Evolutionary conservation across 805 yeast genomes (phyloP).

Genomic region (Candida nemodendra): DNA sequence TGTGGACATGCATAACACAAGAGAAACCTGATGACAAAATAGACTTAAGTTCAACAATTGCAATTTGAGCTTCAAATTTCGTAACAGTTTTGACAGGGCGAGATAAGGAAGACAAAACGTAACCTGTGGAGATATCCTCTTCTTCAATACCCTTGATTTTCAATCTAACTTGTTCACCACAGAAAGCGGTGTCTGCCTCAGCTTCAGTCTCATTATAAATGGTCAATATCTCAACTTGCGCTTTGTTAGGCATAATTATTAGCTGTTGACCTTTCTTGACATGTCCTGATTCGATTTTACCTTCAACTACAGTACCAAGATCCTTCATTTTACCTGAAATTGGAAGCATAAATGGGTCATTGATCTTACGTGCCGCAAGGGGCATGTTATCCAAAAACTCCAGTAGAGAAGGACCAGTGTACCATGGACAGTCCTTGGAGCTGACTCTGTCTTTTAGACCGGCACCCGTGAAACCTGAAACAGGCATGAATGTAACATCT

Average conservation of each 20-base stretch:
- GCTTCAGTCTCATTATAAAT: slow-evolving; percentile 94
- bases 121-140: slow-evolving; percentile 91
- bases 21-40: slow-evolving; percentile 94
- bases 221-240: slow-evolving; percentile 77
- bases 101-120: slow-evolving; percentile 80
- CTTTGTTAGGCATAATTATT: slow-evolving; percentile 89
- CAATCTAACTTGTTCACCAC: slow-evolving; percentile 97
- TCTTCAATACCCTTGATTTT: slow-evolving; percentile 95
- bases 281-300: slow-evolving; percentile 96
- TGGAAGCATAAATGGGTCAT: slow-evolving; percentile 97
- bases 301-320: slow-evolving; percentile 96
- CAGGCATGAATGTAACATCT: slow-evolving; percentile 92
- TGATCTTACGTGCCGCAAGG: slow-evolving; percentile 78
- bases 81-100: slow-evolving; percentile 91
- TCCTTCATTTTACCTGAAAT: slow-evolving; percentile 93
- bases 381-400: slow-evolving; percentile 86
- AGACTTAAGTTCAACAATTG: slow-evolving; percentile 93
- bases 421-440: slow-evolving; percentile 82
- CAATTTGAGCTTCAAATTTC: slow-evolving; percentile 91
- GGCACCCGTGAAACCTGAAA: slow-evolving; percentile 96
- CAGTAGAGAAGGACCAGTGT: slow-evolving; percentile 85
- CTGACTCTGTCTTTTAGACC: slow-evolving; percentile 87
- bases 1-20: slow-evolving; percentile 98
- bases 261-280: slow-evolving; percentile 75
- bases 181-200: slow-evolving; percentile 83